These are phyloP conservation scores for Rhodotorula sp. DNA, from an alignment of 1,284 basidiomycete species.

Conservation along the genomic window DNA sequence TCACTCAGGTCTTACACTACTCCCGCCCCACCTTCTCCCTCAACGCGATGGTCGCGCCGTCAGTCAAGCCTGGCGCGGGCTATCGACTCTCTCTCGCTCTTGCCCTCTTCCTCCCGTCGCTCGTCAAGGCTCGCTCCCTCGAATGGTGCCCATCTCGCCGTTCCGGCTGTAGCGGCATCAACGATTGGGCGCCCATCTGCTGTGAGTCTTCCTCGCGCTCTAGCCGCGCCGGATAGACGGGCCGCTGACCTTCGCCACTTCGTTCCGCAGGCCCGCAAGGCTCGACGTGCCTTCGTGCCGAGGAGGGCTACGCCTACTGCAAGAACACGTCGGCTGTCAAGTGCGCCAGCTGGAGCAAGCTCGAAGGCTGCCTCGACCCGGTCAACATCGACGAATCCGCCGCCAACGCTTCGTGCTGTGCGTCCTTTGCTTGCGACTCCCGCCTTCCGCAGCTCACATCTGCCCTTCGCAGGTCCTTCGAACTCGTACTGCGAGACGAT, in stretches of 20 bases:
- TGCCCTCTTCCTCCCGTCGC: background rate
- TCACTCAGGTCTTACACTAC: too few relatives aligned
- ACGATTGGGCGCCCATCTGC: background rate
- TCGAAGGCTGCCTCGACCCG: too few relatives aligned
- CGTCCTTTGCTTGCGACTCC: background rate
- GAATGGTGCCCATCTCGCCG: background rate
- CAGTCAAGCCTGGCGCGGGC: too few relatives aligned
- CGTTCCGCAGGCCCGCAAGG: background rate
- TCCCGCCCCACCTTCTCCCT: too few relatives aligned
- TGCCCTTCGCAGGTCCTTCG: background rate
- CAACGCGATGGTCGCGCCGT: too few relatives aligned
- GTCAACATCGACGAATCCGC: too few relatives aligned
- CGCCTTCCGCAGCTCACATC: too few relatives aligned
- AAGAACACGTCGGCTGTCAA: too few relatives aligned
- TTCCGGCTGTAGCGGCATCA: background rate
- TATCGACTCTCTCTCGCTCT: too few relatives aligned
- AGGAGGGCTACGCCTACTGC: too few relatives aligned
- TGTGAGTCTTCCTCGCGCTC: background rate
- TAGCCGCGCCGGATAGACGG: too few relatives aligned
- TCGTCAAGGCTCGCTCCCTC: slow-evolving; percentile 4
- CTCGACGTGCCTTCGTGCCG: too few relatives aligned
- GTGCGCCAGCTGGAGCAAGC: background rate
- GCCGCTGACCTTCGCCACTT: background rate
- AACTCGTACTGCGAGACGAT: background rate
- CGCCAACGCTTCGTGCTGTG: background rate